Evolutionary conservation across 1,139 yeast species (phyloP), one percentile per base, ranked within the genome.

Genomic region (Candida smagusa): DNA sequence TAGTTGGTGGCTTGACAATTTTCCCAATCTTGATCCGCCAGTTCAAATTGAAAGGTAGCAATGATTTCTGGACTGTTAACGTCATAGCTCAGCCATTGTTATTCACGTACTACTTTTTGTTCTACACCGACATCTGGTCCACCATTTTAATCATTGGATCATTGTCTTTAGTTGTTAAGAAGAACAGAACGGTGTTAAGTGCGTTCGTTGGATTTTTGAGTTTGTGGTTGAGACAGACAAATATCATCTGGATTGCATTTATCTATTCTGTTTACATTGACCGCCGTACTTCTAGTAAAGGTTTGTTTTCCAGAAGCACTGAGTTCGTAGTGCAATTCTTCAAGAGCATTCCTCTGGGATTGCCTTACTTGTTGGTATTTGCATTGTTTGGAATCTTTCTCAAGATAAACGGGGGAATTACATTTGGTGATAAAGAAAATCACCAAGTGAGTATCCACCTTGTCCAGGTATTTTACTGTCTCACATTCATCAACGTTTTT

Each of bases 101-200:
- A 39, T 71, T 81, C 30, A 73, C 89, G 7, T 92, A 81, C 58
- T 81, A 84, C 49, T 79, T 81, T 34, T 62, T 92, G 33, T 94
- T 81, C 60, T 94, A 92, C 61, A 92, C 99, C 0, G 98, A 92
- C 58, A 82, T 89, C 2, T 89, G 97, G 97, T 79, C 97, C 0
- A 77, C 94, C 0, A 72, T 85, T 0, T 63, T 87, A 31, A 74
- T 90, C 7, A 47, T 86, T 2, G 53, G 52, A 2, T 49, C 69
- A 1, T 41, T 48, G 29, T 28, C 73, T 75, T 24, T 68, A 69
- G 54, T 69, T 62, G 21, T 56, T 12, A 44, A 43, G 35, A 62
- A 61, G 2, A 33, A 39, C 22, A 40, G 38, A n/a, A 29, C 44
- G 1, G 53, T 53, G 9, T 9, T 54, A 2, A 59, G 77, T 43